Conservation (phyloP, 495 filamentous ascomycete genomes). For the Annulohypoxylon moriforme region DNA sequence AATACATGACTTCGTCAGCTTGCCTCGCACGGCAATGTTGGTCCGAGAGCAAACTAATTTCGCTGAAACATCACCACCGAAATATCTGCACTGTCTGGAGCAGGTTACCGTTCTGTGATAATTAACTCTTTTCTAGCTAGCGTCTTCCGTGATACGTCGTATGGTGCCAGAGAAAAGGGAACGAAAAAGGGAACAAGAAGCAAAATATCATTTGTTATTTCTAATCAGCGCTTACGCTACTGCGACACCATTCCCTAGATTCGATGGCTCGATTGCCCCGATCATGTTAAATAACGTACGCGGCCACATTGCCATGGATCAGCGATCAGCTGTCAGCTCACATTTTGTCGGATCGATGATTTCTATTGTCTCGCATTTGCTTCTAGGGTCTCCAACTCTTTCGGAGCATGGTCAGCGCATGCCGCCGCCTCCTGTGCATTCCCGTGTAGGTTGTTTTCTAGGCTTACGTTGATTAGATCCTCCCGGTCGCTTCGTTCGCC, state of each 20-base stretch:
- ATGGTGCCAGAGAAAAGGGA: slow-evolving; percentile 7
- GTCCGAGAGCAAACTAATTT: slow-evolving; percentile 27
- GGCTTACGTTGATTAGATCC: slow-evolving; percentile 35
- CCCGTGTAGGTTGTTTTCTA: slow-evolving; percentile 7
- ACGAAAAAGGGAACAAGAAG: background rate
- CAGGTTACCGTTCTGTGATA: slow-evolving; percentile 26
- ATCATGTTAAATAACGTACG: slow-evolving; percentile 17
- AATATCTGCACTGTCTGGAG: slow-evolving; percentile 33
- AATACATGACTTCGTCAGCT: slow-evolving; percentile 4
- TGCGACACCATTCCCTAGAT: slow-evolving; percentile 14
- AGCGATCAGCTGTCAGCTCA: slow-evolving; percentile 7
- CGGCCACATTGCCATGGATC: slow-evolving; percentile 1
- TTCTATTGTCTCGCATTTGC: slow-evolving; percentile 12
- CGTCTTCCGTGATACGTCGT: slow-evolving; percentile 27
- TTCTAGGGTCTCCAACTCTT: slow-evolving; percentile 14
- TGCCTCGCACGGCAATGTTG: slow-evolving; percentile 23
- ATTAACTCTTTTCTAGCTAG: slow-evolving; percentile 17
- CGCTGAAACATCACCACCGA: slow-evolving; percentile 37
- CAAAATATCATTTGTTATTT: slow-evolving; percentile 5
- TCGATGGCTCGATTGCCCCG: slow-evolving; percentile 9
- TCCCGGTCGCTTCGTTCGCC: slow-evolving; percentile 16
- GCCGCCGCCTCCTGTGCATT: slow-evolving; percentile 34
- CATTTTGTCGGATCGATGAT: slow-evolving; percentile 5
- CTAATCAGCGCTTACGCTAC: slow-evolving; percentile 15
- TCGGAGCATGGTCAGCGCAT: slow-evolving; percentile 12